phyloP scores from a whole-genome alignment of 441 rosid species.

The Croton setiger region DNA sequence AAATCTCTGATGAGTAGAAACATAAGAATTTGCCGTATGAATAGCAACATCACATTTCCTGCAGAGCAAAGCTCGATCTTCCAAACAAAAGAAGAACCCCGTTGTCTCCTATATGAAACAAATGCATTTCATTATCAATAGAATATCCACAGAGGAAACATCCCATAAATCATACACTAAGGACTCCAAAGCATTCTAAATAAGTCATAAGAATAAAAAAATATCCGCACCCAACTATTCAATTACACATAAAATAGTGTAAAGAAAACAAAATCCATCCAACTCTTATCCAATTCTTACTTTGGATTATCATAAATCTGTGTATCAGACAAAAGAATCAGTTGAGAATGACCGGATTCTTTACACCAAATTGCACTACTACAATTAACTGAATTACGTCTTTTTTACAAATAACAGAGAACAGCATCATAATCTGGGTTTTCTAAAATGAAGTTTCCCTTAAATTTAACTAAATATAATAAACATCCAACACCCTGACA shows the following conservation, averaged over 20 bases:
- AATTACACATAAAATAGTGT: neutral
- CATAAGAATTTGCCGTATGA: constrained; percentile 64
- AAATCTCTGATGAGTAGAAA: constrained; percentile 84
- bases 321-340: neutral
- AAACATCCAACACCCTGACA: no score
- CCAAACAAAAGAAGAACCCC: constrained; percentile 91
- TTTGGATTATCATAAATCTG: neutral
- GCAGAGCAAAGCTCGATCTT: constrained; percentile 92
- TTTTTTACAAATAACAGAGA: neutral
- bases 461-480: no score
- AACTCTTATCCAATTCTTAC: neutral
- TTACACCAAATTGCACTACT: neutral
- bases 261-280: neutral
- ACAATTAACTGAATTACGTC: neutral
- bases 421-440: neutral
- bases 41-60: constrained; percentile 89
- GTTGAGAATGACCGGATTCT: neutral
- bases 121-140: neutral
- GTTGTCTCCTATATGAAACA: constrained; percentile 55
- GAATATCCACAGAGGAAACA: constrained; percentile 3
- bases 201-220: neutral
- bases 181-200: neutral
- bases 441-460: no score
- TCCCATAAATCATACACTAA: neutral
- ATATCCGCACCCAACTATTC: neutral